Conservation (phyloP, 257 asterid genomes). For the Anisodus acutangulus region DNA sequence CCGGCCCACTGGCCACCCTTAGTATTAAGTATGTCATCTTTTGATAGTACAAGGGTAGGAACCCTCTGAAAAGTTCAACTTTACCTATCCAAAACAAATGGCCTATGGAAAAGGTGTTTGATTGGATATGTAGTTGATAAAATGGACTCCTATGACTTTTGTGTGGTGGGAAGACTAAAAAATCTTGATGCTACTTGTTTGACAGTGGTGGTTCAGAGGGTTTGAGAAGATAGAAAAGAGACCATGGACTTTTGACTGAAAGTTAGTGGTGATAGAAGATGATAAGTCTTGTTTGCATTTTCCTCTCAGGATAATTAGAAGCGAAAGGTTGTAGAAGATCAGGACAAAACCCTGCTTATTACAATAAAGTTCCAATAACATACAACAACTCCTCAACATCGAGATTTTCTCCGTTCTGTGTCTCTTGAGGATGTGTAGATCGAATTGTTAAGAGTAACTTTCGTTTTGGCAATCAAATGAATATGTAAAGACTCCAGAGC, state of each 20-base stretch:
- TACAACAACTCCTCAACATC: background rate
- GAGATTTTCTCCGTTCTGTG: background rate
- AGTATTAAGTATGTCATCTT: background rate
- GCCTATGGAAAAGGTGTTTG: background rate
- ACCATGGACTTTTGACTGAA: slow-evolving; percentile 11
- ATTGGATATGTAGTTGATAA: slow-evolving; percentile 1
- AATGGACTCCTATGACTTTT: background rate
- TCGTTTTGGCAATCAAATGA: background rate
- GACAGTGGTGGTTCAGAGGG: background rate
- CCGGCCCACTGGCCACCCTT: no score
- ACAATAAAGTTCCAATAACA: background rate
- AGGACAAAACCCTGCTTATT: background rate
- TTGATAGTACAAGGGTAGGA: background rate
- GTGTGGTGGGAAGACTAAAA: background rate
- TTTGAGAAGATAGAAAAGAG: slow-evolving; percentile 5
- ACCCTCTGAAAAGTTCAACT: slow-evolving; percentile 7
- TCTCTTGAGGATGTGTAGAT: background rate
- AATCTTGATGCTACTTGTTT: background rate
- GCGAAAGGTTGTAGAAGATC: background rate
- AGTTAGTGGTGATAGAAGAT: background rate
- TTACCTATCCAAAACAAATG: background rate
- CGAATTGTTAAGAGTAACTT: slow-evolving; percentile 16
- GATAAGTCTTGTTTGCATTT: background rate
- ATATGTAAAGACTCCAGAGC: background rate
- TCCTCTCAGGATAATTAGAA: background rate